Evolutionary conservation across 805 yeast genomes (phyloP).

Genomic region (Saccharomycodes ludwigii): DNA sequence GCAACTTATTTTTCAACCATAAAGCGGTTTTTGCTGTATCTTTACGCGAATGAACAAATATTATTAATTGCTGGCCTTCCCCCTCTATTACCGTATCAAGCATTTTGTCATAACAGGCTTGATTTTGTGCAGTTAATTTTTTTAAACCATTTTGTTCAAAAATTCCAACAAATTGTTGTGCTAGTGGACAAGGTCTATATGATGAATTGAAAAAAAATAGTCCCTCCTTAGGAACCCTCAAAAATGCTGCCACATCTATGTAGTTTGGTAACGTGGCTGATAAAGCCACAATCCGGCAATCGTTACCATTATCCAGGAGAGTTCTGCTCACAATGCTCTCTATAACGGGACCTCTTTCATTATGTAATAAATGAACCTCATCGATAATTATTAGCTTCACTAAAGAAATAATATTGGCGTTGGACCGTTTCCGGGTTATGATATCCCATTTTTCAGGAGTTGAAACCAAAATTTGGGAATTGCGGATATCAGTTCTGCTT

Average conservation of each 20-base stretch:
- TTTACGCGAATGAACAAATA: conserved; percentile 89
- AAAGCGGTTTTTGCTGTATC: conserved; percentile 81
- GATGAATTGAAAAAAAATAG: conserved; percentile 73
- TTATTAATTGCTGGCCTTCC: conserved; percentile 66
- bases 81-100: conserved; percentile 36
- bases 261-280: conserved; percentile 92
- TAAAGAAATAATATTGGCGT: conserved; percentile 46
- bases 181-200: conserved; percentile 85
- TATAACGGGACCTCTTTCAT: conserved; percentile 88
- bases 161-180: conserved; percentile 79
- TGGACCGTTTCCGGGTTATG: conserved; percentile 70
- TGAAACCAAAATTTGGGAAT: conserved; percentile 75
- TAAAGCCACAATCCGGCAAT: conserved; percentile 66
- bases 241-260: conserved; percentile 70
- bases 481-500: conserved; percentile 59
- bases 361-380: conserved; percentile 87
- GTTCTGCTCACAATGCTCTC: conserved; percentile 81
- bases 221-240: conserved; percentile 53
- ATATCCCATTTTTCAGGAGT: conserved; percentile 99
- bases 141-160: conserved; percentile 64
- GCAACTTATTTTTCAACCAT: conserved; percentile 50
- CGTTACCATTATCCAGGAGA: conserved; percentile 33
- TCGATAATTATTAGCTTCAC: conserved; percentile 73
- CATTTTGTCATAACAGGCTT: conserved; percentile 76
- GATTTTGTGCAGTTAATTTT: conserved; percentile 72